Percentiles rank a stretch among this genome's conserved stretches.
Evolutionary conservation across 768 basidiomycete genomes (phyloP).

Genomic region (Naganishia onofrii): DNA sequence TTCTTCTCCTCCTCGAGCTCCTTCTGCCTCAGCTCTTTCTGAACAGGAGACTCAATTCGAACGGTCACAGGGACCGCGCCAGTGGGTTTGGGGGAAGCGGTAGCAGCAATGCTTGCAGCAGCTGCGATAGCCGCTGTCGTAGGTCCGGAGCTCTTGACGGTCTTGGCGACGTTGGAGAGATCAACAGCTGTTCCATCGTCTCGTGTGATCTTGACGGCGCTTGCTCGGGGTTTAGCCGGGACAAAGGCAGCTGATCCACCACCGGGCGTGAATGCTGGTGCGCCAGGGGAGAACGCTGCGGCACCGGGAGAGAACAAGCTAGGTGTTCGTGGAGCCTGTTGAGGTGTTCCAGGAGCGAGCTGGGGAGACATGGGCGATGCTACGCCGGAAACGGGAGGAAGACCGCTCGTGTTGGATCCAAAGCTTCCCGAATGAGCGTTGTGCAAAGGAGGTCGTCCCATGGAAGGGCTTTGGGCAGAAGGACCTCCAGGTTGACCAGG

Average conservation of each 20-base stretch:
- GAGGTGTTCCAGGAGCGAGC: slow-evolving; percentile 12
- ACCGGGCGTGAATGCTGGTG: slow-evolving; percentile 25
- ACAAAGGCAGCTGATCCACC: slow-evolving; percentile 41
- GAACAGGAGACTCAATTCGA: slow-evolving; percentile 47
- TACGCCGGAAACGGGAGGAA: slow-evolving; percentile 1
- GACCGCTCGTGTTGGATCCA: background rate
- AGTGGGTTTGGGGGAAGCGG: slow-evolving; percentile 36
- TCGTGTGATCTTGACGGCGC: slow-evolving; percentile 50
- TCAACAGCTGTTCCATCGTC: slow-evolving; percentile 57
- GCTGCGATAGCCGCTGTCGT: slow-evolving; percentile 44
- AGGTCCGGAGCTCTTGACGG: slow-evolving; percentile 53
- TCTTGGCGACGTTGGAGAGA: slow-evolving; percentile 55
- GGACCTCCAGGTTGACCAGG: slow-evolving; percentile 10
- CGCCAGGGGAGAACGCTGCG: slow-evolving; percentile 30
- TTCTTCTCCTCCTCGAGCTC: slow-evolving; percentile 41
- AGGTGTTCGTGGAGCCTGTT: background rate
- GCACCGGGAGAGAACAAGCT: slow-evolving; percentile 19
- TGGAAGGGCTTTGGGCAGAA: slow-evolving; percentile 1
- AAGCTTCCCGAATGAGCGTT: slow-evolving; percentile 13
- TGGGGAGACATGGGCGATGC: slow-evolving; percentile 12
- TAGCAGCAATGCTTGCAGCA: slow-evolving; percentile 53
- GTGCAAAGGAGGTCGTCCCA: slow-evolving; percentile 12
- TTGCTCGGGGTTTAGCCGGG: slow-evolving; percentile 50
- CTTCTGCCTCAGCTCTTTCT: slow-evolving; percentile 39
- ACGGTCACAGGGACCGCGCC: slow-evolving; percentile 45